Base-by-base conservation (phyloP, 495 filamentous ascomycete genomes). In the Corynascus novoguineensis region DNA sequence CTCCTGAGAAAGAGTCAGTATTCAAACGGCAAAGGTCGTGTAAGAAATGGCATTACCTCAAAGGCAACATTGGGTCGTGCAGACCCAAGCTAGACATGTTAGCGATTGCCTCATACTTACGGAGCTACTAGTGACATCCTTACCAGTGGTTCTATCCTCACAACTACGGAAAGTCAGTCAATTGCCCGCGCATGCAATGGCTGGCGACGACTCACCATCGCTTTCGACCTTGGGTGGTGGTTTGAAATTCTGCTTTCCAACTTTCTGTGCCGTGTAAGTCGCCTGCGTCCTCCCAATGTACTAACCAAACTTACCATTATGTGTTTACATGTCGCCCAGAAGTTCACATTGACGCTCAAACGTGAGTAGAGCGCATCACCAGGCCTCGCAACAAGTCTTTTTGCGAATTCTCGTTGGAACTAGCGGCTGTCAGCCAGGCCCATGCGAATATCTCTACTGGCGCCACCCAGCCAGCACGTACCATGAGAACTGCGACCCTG, bases 191-290 rank as follows among this genome's bases (percentile, higher is more conserved):
- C 3, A 0, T 22, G 31, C 0, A 15, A 17, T 4, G 12, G n/a
- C 0, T 29, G 28, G 9, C 85, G 70, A 48, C 90, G n/a, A 92
- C 64, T 28, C 17, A 64, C 64, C 90, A 55, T 83, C 89, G 12
- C 83, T 87, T 71, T 97, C 92, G 19, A 97, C 92, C 65, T 87
- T 80, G 10, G 92, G 92, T 19, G 92, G 92, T 1, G 93, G 93
- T 63, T 87, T 91, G 79, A 95, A 97, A 75, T 97, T 97, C 71
- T 92, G 92, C 61, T 85, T 86, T 29, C 90, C 90, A 28, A 96
- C 91, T 74, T 95, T 95, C 68, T 70, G 42, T 58, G 38, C 10
- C 51, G 58, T 1, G 59, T 67, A 31, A 61, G 51, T 17, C 21
- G n/a, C 11, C 40, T 32, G 3, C 21, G n/a, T 21, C 4, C 5